A percentile compares a stretch with the other conserved stretches of the same genome.
These are phyloP conservation scores for Gossypium schwendimanii DNA, from an alignment of 441 rosid genomes.

Conservation along the genomic window DNA sequence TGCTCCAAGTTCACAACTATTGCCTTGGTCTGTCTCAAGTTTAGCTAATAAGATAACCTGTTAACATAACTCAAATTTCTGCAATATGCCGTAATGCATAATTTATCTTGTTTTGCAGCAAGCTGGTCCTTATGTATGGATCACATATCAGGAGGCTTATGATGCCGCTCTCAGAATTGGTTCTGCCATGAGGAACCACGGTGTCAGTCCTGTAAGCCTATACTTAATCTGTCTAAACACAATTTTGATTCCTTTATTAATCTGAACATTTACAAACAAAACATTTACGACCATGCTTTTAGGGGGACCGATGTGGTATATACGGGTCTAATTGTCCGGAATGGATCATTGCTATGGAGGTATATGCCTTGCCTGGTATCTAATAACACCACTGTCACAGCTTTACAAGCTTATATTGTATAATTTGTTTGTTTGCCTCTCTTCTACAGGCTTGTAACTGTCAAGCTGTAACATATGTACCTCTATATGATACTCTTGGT, in stretches of 20 bases:
- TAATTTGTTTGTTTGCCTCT: not conserved
- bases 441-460: conserved; percentile 66
- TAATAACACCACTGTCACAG: not conserved
- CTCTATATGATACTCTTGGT: conserved; percentile 86
- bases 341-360: conserved; percentile 85
- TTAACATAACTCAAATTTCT: too few relatives aligned
- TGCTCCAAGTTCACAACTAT: not conserved
- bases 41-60: too few relatives aligned
- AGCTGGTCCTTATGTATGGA: conserved; percentile 77
- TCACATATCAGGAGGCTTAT: conserved; percentile 63
- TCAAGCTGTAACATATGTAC: conserved; percentile 74
- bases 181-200: conserved; percentile 59
- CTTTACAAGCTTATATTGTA: not conserved
- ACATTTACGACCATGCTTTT: not conserved
- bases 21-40: not conserved
- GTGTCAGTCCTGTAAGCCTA: conserved; percentile 58
- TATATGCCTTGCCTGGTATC: conserved; percentile 11
- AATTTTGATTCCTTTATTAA: not conserved
- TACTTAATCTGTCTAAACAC: not conserved
- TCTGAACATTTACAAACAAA: not conserved
- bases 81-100: too few relatives aligned
- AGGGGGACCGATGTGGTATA: conserved; percentile 86
- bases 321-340: conserved; percentile 55
- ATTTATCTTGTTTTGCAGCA: conserved; percentile 22
- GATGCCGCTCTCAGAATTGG: conserved; percentile 57